phyloP scores from a whole-genome alignment of 441 rosid genomes.

The Arabidopsis lyrata region DNA sequence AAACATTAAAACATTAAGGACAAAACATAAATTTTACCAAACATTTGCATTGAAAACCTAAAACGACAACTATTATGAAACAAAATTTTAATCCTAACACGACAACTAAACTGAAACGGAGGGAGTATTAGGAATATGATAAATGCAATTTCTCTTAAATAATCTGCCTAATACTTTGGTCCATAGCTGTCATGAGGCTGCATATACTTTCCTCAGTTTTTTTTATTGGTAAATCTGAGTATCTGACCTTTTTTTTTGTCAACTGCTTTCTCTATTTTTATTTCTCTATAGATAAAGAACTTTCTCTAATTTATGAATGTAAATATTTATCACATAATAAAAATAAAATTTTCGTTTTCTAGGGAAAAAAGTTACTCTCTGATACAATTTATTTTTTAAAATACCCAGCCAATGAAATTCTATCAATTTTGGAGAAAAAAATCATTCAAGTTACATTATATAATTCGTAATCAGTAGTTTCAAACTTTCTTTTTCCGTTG shows the following conservation, averaged over 20 bases:
- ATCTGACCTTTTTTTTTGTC: not conserved
- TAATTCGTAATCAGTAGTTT: not conserved
- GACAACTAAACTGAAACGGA: too few relatives aligned
- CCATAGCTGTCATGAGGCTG: constrained; percentile 15
- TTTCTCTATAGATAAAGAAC: too few relatives aligned
- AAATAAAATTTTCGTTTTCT: not conserved
- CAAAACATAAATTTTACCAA: too few relatives aligned
- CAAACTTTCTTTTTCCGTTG: not conserved
- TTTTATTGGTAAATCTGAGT: not conserved
- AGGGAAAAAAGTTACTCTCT: not conserved
- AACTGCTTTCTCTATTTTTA: not conserved
- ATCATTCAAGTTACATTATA: not conserved
- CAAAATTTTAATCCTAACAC: too few relatives aligned
- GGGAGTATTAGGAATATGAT: too few relatives aligned
- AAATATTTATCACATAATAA: not conserved
- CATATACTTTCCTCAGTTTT: not conserved
- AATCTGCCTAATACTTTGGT: constrained; percentile 13
- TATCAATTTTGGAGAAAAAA: not conserved
- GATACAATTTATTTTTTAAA: not conserved
- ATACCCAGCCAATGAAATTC: not conserved
- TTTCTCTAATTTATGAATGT: not conserved
- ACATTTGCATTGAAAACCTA: too few relatives aligned
- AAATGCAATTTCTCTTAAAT: too few relatives aligned
- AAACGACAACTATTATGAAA: too few relatives aligned
- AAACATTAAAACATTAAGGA: too few relatives aligned